Base-by-base conservation (phyloP, 306 rosid genomes). In the Vachellia pachyceras region DNA sequence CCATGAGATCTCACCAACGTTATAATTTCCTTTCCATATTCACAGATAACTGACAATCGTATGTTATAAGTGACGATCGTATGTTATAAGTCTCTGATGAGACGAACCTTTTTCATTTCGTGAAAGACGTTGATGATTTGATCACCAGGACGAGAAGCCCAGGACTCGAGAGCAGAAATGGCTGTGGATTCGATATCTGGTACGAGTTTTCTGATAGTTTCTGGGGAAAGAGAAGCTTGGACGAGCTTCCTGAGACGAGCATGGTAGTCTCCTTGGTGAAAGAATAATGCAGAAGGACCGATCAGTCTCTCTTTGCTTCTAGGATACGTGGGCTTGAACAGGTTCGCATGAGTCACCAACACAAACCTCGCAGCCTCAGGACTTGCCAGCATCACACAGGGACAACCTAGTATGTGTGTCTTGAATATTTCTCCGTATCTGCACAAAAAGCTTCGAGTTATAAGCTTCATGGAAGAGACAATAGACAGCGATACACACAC, bases 221-320 rank as follows among this genome's bases (percentile, higher is more conserved):
- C 88, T 0, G 90, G 97, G 15, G 92, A 84, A 14, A 92, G 87
- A 1, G 95, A 91, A 40, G 63, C 85, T 25, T 86, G 95, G 40
- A 95, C 94, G 2, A 95, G 90, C 84, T 91, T 92, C 71, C 92
- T 82, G 1, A 92, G 82, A 22, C 77, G 85, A 35, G 84, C 47
- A 76, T 95, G 98, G 88, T 92, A 92, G 10, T 85, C 69, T 52
- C 97, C 98, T 84, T 92, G 94, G 87, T 95, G 97, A 65, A 91
- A 95, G 86, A 95, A 95, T 60, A 95, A 86, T 78, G 98, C 98
- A 10, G 90, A 84, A 78, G 97, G 92, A n/a, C 98, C 98, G 67
- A 94, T 92, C 35, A 94, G 47, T 46, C 77, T 87, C 90, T 95
- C 98, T 77, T 95, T 95, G 86, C 97, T 90, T 74, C 90, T 94